Evolutionary conservation across 257 asterid genomes (phyloP).

Genomic region (Solanum verrucosum): DNA sequence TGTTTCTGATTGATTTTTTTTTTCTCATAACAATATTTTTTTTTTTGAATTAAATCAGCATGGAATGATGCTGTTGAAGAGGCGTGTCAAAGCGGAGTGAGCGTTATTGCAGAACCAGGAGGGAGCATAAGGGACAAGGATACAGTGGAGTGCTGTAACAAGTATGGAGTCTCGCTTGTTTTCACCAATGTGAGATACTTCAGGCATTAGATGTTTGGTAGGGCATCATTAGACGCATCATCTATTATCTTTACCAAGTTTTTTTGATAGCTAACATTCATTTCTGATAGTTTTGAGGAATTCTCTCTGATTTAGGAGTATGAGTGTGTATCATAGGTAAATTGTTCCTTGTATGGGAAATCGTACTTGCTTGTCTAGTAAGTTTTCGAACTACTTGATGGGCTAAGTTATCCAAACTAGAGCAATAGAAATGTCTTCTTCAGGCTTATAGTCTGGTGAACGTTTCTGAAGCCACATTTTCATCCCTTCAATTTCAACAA

Average conservation of each 20-base stretch:
- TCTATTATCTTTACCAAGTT: background rate
- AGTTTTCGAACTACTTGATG: background rate
- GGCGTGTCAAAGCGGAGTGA: slow-evolving; percentile 76
- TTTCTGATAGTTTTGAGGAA: background rate
- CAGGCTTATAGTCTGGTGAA: background rate
- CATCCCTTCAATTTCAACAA: no score
- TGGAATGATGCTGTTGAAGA: slow-evolving; percentile 98
- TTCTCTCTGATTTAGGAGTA: background rate
- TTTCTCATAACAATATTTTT: background rate
- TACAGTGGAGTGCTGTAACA: slow-evolving; percentile 83
- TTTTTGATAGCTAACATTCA: background rate
- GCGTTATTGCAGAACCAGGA: slow-evolving; percentile 85
- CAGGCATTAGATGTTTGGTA: slow-evolving; percentile 45
- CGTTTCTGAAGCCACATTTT: no score
- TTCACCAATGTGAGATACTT: slow-evolving; percentile 89
- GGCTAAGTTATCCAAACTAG: background rate
- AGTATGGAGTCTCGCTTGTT: slow-evolving; percentile 67
- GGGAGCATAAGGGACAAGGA: slow-evolving; percentile 84
- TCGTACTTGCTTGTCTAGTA: background rate
- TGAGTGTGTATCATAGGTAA: background rate
- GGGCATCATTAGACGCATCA: background rate
- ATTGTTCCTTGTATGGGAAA: background rate
- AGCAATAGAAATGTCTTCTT: background rate
- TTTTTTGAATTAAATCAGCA: slow-evolving; percentile 32
- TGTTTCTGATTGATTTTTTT: background rate